Evolutionary conservation across 495 filamentous ascomycete genomes (phyloP).

Genomic region (Amniculicola lignicola): DNA sequence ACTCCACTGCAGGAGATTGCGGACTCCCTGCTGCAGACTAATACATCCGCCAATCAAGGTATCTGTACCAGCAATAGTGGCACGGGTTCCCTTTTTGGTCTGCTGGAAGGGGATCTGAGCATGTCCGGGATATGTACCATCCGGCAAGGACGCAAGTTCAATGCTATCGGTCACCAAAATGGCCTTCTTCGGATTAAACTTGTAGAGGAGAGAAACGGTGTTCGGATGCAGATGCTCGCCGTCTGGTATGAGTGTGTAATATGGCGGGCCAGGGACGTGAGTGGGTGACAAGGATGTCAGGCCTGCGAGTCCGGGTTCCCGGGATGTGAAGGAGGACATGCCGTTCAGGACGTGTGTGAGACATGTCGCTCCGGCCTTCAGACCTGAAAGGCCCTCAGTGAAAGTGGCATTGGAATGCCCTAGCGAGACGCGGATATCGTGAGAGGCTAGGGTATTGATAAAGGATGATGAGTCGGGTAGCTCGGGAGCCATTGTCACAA

Average conservation of each 20-base stretch:
- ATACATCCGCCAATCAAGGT: constrained; percentile 49
- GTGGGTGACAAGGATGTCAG: constrained; percentile 33
- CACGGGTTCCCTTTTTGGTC: constrained; percentile 42
- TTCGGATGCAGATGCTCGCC: constrained; percentile 62
- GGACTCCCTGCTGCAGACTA: constrained; percentile 45
- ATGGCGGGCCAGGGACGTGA: constrained; percentile 45
- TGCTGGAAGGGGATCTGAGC: constrained; percentile 46
- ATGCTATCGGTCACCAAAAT: constrained; percentile 63
- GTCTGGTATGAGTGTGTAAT: constrained; percentile 61
- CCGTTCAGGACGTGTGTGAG: constrained; percentile 46
- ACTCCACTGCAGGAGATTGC: constrained; percentile 47
- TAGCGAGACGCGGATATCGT: constrained; percentile 40
- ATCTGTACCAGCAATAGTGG: constrained; percentile 39
- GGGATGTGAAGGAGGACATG: constrained; percentile 41
- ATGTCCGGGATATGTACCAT: constrained; percentile 54
- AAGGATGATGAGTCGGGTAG: constrained; percentile 34
- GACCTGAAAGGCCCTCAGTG: constrained; percentile 36
- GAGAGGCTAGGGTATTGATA: constrained; percentile 31
- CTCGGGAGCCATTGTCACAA: constrained; percentile 43
- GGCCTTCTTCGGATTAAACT: constrained; percentile 52
- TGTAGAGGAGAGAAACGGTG: constrained; percentile 59
- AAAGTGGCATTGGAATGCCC: constrained; percentile 42
- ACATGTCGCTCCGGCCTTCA: constrained; percentile 40
- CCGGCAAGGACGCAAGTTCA: constrained; percentile 53
- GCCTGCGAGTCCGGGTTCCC: constrained; percentile 41